Evolutionary conservation across 2,329 filamentous ascomycete species (phyloP), one percentile per base, ranked within the genome.

Genomic region (Lachnellula occidentalis): DNA sequence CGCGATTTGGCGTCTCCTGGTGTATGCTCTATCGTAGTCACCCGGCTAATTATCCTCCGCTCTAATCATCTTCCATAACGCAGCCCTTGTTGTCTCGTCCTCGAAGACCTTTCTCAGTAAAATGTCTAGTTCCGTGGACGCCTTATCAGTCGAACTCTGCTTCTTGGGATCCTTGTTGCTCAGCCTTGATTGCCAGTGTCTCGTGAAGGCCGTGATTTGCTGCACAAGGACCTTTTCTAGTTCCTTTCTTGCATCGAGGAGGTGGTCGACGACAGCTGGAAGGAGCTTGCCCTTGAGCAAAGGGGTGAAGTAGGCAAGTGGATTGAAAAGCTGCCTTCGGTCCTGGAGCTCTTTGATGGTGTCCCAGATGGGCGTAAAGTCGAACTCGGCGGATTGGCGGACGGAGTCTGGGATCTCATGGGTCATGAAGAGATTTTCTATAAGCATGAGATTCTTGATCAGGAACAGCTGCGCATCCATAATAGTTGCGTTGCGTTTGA

Each of bases 351-450:
- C 65, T 34, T 60, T 60, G 12, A 86, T 74, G 0, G 80, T 81
- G 50, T 84, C 80, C 82, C 82, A 86, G 41, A 86, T 85, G 58
- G 81, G 81, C 15, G 77, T 73, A 64, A 86, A 85, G 64, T 86
- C 82, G 62, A 85, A 80, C 74, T 74, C 73, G 15, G 73, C 68
- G 6, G 72, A 70, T 45, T 79, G 75, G 53, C 78, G 79, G 56
- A 81, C 75, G 15, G 63, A 78, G 61, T 85, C 82, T 50, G 82
- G 92, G 61, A 99, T 96, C 73, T 99, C 94, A 58, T 99, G 91
- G 9, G 92, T 92, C 24, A 99, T 85, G 50, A 99, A 88, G 69
- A 96, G 90, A 68, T 96, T 95, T 72, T 97, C 97, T 50, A 99
- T 81, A 48, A 96, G 86, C 48, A 99, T 86, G 2, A 99, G 80